Percentiles rank a stretch among this genome's conserved stretches.
These are phyloP conservation scores for Tieghemostelium lacteum DNA, from an alignment of 78 protist genomes.

Conservation along the genomic window DNA sequence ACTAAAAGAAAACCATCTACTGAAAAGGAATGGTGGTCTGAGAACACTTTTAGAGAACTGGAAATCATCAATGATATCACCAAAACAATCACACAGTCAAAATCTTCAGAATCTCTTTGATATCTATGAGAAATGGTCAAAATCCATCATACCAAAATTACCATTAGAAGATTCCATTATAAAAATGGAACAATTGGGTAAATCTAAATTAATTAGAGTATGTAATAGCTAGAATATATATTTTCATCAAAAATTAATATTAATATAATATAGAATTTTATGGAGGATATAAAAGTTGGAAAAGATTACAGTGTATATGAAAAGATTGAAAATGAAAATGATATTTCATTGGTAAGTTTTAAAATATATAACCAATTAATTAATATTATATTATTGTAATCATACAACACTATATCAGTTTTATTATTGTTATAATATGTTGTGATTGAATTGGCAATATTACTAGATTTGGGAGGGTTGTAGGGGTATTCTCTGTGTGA, in stretches of 20 bases:
- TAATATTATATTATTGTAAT: background rate
- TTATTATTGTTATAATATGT: background rate
- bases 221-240: background rate
- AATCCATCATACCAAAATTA: background rate
- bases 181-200: background rate
- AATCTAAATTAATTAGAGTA: conserved; percentile 15
- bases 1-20: conserved; percentile 5
- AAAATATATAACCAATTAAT: background rate
- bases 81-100: conserved; percentile 6
- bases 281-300: conserved; percentile 31
- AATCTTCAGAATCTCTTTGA: conserved; percentile 17
- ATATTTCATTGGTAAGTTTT: background rate
- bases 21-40: conserved; percentile 1
- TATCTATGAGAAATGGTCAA: conserved; percentile 7
- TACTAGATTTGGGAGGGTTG: background rate
- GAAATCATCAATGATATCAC: background rate
- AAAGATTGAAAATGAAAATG: background rate
- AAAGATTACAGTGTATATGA: background rate
- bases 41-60: background rate
- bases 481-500: too few species aligned
- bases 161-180: conserved; percentile 21
- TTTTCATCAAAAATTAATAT: background rate
- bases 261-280: background rate
- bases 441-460: background rate
- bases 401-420: background rate